These are phyloP conservation scores for Xeromyces bisporus DNA, from an alignment of 495 filamentous ascomycete species.

Conservation along the genomic window DNA sequence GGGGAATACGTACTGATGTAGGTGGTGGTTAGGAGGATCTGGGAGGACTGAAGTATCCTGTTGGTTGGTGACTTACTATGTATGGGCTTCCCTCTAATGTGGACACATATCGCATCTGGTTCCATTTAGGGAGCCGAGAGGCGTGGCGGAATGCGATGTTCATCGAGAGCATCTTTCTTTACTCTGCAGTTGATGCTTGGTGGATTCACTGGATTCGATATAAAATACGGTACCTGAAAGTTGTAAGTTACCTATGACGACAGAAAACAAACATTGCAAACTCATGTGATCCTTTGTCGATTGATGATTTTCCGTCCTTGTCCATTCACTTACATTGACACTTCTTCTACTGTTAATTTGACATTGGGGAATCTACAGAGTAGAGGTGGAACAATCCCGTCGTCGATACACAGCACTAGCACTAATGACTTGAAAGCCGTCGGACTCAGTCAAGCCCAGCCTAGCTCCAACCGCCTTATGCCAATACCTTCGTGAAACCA, in stretches of 20 bases:
- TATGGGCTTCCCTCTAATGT: conserved; percentile 38
- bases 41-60: conserved; percentile 1
- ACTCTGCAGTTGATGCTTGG: too few species aligned
- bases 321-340: neutral
- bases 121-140: conserved; percentile 8
- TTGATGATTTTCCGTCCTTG: neutral
- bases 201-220: too few species aligned
- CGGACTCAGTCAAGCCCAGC: too few species aligned
- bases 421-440: too few species aligned
- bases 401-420: too few species aligned
- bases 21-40: conserved; percentile 7
- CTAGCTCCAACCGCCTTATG: too few species aligned
- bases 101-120: conserved; percentile 25
- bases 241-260: conserved; percentile 15
- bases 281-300: conserved; percentile 17
- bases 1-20: conserved; percentile 52
- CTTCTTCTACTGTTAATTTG: too few species aligned
- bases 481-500: too few species aligned
- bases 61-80: conserved; percentile 25
- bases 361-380: too few species aligned
- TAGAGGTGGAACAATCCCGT: too few species aligned
- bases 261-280: conserved; percentile 15
- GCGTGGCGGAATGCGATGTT: conserved; percentile 10
- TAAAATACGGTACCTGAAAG: too few species aligned
- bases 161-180: conserved; percentile 14